Percentiles rank a stretch among this genome's conserved stretches.
These are phyloP conservation scores for Brassica juncea DNA, from an alignment of 345 rosid species.

Conservation along the genomic window DNA sequence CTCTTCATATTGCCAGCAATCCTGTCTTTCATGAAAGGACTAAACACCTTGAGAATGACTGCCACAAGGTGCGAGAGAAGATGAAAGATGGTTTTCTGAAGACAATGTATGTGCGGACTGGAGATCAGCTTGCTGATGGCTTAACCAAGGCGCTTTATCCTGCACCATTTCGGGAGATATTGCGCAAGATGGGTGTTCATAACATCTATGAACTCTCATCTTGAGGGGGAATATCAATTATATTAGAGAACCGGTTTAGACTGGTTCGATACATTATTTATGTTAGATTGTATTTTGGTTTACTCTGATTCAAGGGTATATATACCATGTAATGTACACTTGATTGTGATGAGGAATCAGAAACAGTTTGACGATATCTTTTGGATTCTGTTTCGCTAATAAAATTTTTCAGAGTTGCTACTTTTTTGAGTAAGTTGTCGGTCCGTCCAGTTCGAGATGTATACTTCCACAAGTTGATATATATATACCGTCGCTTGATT, in stretches of 20 bases:
- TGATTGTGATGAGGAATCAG: too few relatives aligned
- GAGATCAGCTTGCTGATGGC: background rate
- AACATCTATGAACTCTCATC: background rate
- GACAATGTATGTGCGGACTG: background rate
- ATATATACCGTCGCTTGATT: background rate
- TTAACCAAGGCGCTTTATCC: background rate
- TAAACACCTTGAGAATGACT: too few relatives aligned
- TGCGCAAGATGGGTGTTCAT: background rate
- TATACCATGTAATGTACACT: too few relatives aligned
- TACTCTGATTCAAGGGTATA: too few relatives aligned
- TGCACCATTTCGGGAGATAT: background rate
- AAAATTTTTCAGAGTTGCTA: background rate
- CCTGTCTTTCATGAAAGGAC: too few relatives aligned
- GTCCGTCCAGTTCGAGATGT: background rate
- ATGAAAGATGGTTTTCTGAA: background rate
- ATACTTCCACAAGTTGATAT: background rate
- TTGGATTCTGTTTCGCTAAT: too few relatives aligned
- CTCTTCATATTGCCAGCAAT: too few relatives aligned
- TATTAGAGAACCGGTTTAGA: too few relatives aligned
- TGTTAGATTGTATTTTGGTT: too few relatives aligned
- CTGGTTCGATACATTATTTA: too few relatives aligned
- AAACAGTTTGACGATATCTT: too few relatives aligned
- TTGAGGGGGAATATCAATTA: background rate
- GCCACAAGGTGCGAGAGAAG: too few relatives aligned
- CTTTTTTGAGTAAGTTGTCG: background rate